Conservation (phyloP, 306 rosid species). For the Quercus berberidifolia region DNA sequence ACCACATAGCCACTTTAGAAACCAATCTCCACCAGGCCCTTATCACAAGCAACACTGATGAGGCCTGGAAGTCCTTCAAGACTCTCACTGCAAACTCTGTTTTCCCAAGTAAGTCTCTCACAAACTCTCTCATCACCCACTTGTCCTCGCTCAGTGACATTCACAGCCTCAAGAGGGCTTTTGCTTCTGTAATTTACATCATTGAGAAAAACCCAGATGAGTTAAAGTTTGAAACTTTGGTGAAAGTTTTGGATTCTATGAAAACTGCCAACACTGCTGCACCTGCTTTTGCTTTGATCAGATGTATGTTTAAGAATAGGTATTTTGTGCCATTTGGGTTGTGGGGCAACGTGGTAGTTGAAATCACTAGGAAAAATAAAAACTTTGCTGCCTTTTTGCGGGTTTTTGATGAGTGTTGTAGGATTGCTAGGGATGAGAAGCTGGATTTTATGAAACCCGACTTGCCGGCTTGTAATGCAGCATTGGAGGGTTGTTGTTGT, state of each 20-base stretch:
- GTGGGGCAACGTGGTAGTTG: conserved; percentile 72
- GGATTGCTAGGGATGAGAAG: conserved; percentile 70
- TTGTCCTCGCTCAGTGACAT: conserved; percentile 62
- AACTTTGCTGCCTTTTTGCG: conserved; percentile 54
- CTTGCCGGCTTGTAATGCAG: conserved; percentile 79
- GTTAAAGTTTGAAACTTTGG: conserved; percentile 45
- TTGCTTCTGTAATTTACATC: conserved; percentile 58
- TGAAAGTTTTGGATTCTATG: conserved; percentile 51
- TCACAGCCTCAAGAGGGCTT: conserved; percentile 79
- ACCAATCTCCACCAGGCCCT: conserved; percentile 68
- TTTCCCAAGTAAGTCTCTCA: conserved; percentile 75
- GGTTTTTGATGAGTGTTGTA: conserved; percentile 69
- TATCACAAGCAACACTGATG: conserved; percentile 48
- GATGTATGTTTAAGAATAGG: conserved; percentile 59
- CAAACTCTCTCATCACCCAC: conserved; percentile 63
- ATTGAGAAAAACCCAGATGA: conserved; percentile 56
- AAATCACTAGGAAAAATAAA: conserved; percentile 48
- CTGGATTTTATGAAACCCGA: conserved; percentile 69
- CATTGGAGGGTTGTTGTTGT: conserved; percentile 74
- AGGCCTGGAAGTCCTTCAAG: conserved; percentile 92
- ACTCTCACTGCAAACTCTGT: conserved; percentile 52
- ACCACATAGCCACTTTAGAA: conserved; percentile 41
- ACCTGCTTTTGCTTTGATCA: conserved; percentile 83
- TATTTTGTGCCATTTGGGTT: conserved; percentile 59
- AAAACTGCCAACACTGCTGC: conserved; percentile 61